Base-by-base conservation (phyloP, 805 yeast genomes). In the Candida krabiensis region DNA sequence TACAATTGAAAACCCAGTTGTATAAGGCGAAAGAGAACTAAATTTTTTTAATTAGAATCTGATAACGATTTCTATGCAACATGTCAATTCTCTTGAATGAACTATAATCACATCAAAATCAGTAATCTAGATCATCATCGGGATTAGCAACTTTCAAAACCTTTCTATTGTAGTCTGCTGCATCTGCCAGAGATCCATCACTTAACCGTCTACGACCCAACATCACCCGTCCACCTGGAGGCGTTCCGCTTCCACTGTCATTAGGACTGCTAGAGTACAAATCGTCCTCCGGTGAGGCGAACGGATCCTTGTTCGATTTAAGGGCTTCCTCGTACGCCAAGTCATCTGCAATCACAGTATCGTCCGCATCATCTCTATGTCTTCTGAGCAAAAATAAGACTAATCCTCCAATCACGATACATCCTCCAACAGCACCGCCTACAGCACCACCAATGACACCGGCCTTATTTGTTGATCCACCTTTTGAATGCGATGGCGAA, bases 101-200 rank as follows among this genome's bases (percentile, higher is more conserved):
- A n/a, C n/a, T n/a, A n/a, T n/a, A n/a, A n/a, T n/a, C n/a, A n/a
- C n/a, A n/a, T n/a, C n/a, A 13, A 11, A 16, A 19, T 21, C 18
- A 29, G 23, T 40, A 41, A 29, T 49, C 47, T 19, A 44, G 43
- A 38, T 63, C 66, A 47, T 74, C 80, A 59, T 87, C 96, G 1
- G 96, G 96, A 55, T 90, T 90, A 23, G 95, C 90, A 9, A 90
- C 95, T 43, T 88, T 82, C 32, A 90, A 69, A 14, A 86, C 80
- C 65, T 87, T 87, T 56, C 89, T 71, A 34, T 86, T 73, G 63
- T 83, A 86, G 59, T 86, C 93, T 4, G 86, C 79, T 45, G 85
- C 95, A 59, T 88, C 95, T 9, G 95, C 90, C 37, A 90, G 68
- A 2, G 91, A 80, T 4, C 96, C 96, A 53, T 86, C 91, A 52